These are phyloP conservation scores for Corymbia citriodora DNA, from an alignment of 441 rosid species.

Conservation along the genomic window DNA sequence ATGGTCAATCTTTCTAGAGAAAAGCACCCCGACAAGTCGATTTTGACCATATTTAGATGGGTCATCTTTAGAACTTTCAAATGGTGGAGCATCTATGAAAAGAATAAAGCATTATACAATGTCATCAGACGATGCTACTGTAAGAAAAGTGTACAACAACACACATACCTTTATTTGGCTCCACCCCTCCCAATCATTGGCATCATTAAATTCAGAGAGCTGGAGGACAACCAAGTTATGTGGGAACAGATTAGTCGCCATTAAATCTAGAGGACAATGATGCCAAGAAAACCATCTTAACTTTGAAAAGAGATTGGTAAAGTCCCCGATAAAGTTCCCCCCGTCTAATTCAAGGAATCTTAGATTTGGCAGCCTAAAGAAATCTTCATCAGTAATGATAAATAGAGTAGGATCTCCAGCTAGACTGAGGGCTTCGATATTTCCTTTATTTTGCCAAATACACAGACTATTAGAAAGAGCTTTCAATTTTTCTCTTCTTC, in stretches of 20 bases:
- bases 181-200: not conserved
- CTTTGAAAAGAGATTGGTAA: not conserved
- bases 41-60: not conserved
- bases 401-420: not conserved
- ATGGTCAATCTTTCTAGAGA: not conserved
- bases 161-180: not conserved
- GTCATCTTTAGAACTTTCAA: not conserved
- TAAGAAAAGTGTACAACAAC: not conserved
- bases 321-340: not conserved
- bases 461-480: too few species aligned
- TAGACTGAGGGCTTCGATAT: not conserved
- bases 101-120: not conserved
- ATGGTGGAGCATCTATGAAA: not conserved
- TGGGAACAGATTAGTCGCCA: not conserved
- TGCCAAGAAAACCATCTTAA: not conserved
- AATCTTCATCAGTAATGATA: not conserved
- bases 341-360: not conserved
- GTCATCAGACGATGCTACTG: not conserved
- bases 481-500: too few species aligned
- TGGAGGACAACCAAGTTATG: not conserved
- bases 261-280: not conserved
- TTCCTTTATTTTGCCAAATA: not conserved
- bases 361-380: not conserved
- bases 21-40: not conserved
- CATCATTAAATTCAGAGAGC: not conserved